Evolutionary conservation across 1,284 basidiomycete species (phyloP), one percentile per base, ranked within the genome.

Genomic region (Trichosporon sp.): DNA sequence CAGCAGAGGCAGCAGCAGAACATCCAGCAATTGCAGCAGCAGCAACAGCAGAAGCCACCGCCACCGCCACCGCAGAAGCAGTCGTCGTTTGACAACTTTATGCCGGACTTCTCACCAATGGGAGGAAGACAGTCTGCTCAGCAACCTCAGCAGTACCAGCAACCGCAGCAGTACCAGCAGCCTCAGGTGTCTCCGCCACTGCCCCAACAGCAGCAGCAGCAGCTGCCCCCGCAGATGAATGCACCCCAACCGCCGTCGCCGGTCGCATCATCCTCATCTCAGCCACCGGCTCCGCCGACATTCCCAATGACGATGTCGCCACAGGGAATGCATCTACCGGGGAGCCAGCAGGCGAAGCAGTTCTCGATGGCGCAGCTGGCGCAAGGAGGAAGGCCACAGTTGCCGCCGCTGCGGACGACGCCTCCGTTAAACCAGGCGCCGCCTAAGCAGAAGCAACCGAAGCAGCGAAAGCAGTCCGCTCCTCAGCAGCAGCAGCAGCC

Each of bases 131-230:
- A 67, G 8, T 54, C 37, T 3, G 56, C 63, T 8, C 69, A 70
- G 26, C 65, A 43, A 32, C 51, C 40, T 6, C 65, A 51, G 54
- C 63, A 32, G n/a, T 43, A 67, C 12, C 67, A 65, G 56, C 61
- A 71, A 61, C 68, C 68, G 16, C 56, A 69, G n/a, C 74, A 72
- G 66, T 19, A 32, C 3, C 61, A 48, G 43, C 40, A 51, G 54
- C 38, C 38, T 10, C 38, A 40, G 38, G 10, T 40, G 38, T 40
- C 38, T 40, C 38, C 38, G 38, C 38, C 38, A 40, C 38, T 40
- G 8, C 54, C 8, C 4, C 43, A 16, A 11, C 54, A 32, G 31
- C 54, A 11, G 21, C 59, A 63, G 59, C 56, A 61, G 31, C 32
- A 26, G 26, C 56, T 16, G 31, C 59, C 12, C 32, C 59, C 8